Evolutionary conservation across 305 asterid species (phyloP), one percentile per base, ranked within the genome.

Genomic region (Fraxinus sp.): DNA sequence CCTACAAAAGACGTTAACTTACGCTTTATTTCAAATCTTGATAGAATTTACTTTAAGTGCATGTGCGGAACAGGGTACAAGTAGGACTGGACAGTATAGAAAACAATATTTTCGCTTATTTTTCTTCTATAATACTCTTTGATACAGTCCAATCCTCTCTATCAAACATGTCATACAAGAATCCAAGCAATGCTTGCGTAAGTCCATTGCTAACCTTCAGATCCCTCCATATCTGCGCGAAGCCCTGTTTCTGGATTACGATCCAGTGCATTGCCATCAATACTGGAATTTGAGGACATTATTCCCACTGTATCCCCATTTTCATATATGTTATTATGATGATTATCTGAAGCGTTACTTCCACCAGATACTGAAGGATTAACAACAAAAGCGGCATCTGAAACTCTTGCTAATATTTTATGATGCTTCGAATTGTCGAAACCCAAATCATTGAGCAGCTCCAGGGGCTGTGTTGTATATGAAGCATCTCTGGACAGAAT

Each of bases 401-500:
- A 80, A 80, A 87, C 89, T 88, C 91, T 90, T 59, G 88, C 78
- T 79, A 91, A 86, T 36, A 82, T 11, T 35, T 85, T 84, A 39
- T 85, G 91, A 79, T 87, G 90, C 86, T 93, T 96, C 73, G 87
- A 80, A 84, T 86, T 91, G 86, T 95, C 97, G 80, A 91, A 89
- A 84, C 97, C 97, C 90, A 93, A 82, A 89, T 90, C 89, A 88
- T 95, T 97, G 85, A 97, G 98, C 89, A 97, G 97, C 95, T 97
- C 98, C 79, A 97, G 97, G 86, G 99, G 99, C 86, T 95, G 98
- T 9, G 99, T 97, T 16, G 98, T 85, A 87, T 97, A 97, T 77
- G 97, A 87, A 84, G 99, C 98, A 93, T 97, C 98, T 91, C 99
- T 97, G 92, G 73, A 77, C 70, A 85, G 83, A 85, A 89, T 75